Base-by-base conservation (phyloP, 148 eudicot genomes). In the Hydrangea macrophylla region DNA sequence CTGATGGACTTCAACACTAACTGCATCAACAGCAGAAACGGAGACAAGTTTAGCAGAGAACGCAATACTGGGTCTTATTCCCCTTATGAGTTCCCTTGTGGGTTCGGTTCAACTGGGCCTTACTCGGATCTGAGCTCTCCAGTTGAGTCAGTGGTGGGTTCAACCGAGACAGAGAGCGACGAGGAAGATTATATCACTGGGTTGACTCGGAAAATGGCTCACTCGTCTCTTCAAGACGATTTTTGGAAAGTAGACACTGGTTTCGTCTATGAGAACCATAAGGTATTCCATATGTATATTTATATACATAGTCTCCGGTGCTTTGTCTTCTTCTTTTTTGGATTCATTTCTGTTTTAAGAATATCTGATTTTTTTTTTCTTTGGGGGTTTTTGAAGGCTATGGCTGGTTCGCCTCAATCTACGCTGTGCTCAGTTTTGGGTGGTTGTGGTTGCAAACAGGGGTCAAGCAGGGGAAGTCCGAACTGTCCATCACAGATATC, bases 361-460 rank as follows among this genome's bases (percentile, higher is more conserved):
- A 15, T 20, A 18, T 45, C 26, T 30, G 37, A 45, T 6, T 45
- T 33, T 24, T 0, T 7, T 7, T 58, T 58, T 59, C 7, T 36
- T 39, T 30, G 1, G n/a, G n/a, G n/a, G 67, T n/a, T 27, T 51
- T 30, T 58, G 31, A 9, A 81, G 84, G 65, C 48, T 42, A 24
- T 87, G 37, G 78, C 88, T 0, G 79, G 80, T 2, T 90, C 93
- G 36, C 93, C 96, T 0, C 87, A 88, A 74, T 90, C 96, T 8
- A 88, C 93, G 2, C 76, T 88, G 0, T 83, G 70, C 23, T 72
- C 74, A 22, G 70, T 65, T 8, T 36, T 72, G 20, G 73, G 73
- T 13, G 82, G 75, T 0, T 75, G 56, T 18, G 79, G 73, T 11
- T 61, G 65, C 65, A 73, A 64, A 18, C 60, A 65, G 2, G 76